These are phyloP conservation scores for bread wheat (Triticum aestivum) DNA, from an alignment of 176 grass and related monocot genomes.

Conservation along the genomic window DNA sequence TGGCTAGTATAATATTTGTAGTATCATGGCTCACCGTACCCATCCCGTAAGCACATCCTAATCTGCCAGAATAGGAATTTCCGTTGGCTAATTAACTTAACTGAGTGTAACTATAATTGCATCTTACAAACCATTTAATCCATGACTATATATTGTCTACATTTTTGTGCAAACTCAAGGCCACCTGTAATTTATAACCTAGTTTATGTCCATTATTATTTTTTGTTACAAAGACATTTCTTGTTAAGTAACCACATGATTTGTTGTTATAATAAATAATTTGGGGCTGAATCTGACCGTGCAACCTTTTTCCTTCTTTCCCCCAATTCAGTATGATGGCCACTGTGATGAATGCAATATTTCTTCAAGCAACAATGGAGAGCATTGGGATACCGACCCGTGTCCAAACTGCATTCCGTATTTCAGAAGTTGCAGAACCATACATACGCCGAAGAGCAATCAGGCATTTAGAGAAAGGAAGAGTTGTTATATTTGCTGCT, in stretches of 20 bases:
- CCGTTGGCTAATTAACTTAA: not conserved
- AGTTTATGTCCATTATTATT: not conserved
- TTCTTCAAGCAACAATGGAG: conserved; percentile 99
- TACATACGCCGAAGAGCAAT: conserved; percentile 94
- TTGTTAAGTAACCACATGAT: not conserved
- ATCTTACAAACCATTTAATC: not conserved
- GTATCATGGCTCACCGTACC: not conserved
- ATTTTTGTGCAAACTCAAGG: conserved; percentile 1
- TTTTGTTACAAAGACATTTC: not conserved
- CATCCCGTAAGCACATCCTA: not conserved
- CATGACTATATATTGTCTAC: not conserved
- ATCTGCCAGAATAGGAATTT: not conserved
- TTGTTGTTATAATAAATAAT: conserved; percentile 2
- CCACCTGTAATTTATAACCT: not conserved
- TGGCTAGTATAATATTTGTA: not conserved
- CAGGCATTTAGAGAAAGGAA: conserved; percentile 96
- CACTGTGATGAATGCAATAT: conserved; percentile 99
- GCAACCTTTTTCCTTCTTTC: not conserved
- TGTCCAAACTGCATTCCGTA: conserved; percentile 97
- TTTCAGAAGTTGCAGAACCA: conserved; percentile 98
- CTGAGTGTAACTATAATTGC: not conserved
- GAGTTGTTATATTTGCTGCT: conserved; percentile 99
- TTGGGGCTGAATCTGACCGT: not conserved
- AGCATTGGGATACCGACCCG: conserved; percentile 95
- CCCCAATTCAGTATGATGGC: conserved; percentile 76